Base-by-base conservation (phyloP, 176 grass and related monocot species). In the Ananas comosus region DNA sequence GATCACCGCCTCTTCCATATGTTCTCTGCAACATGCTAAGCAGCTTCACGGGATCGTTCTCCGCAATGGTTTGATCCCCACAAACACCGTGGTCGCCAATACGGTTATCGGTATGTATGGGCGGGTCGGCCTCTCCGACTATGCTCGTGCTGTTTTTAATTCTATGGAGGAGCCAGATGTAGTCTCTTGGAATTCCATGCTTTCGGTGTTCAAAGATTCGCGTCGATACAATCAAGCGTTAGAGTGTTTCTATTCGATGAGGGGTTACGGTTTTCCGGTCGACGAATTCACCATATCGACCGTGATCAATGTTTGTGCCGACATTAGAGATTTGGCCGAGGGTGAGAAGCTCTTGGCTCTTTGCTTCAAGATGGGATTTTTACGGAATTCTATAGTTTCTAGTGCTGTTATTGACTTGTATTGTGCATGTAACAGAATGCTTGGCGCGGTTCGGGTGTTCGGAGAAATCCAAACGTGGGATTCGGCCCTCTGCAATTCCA, bases 311-410 rank as follows among this genome's bases (percentile, higher is more conserved):
- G 16, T 63, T 8, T 97, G 93, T 49, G 73, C 79, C 0, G 84
- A 85, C 65, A 63, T 50, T 22, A 24, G 69, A 68, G 84, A 92
- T 79, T 64, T 87, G 23, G 48, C 83, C 10, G 78, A 71, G 58
- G 89, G 93, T 65, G 86, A 92, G 76, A 83, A 92, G 76, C 76
- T 92, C 51, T 80, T 92, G 65, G 81, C 81, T 56, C 79, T 89
- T 49, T 81, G 76, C 27, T 57, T 92, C 77, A 92, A 96, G 83
- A 76, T 50, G 72, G 80, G 86, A 2, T 70, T 87, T 61, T 80
- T 87, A 79, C 78, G 77, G 6, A 89, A 96, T 74, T 85, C 74
- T 78, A 29, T 96, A 61, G 69, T 96, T 56, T 83, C 56, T 79
- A 90, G 93, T 70, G 82, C 83, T 80, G 78, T 74, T 69, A 85